Conservation (phyloP, 2,329 filamentous ascomycete species). For the Aureobasidium sp. region DNA sequence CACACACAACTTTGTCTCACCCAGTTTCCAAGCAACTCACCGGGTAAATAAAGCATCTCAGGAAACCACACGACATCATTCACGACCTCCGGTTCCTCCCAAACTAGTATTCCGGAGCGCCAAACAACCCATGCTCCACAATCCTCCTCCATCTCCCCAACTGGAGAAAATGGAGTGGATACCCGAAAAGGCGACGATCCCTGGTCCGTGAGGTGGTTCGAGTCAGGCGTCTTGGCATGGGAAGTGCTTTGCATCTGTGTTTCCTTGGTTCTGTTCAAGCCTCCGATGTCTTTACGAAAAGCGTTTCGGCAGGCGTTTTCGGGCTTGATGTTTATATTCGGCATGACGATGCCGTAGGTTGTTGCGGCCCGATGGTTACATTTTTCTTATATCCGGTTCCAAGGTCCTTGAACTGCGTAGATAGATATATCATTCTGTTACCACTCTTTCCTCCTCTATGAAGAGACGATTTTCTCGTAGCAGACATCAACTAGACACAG, state of each 20-base stretch:
- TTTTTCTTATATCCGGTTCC: background rate
- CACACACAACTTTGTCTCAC: background rate
- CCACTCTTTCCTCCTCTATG: background rate
- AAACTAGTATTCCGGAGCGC: conserved; percentile 10
- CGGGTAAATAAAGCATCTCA: background rate
- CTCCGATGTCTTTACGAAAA: background rate
- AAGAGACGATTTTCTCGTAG: background rate
- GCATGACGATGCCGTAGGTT: background rate
- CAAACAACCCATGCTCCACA: background rate
- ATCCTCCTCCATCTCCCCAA: background rate
- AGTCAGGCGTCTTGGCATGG: conserved; percentile 1
- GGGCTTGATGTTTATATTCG: background rate
- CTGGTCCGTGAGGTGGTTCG: background rate
- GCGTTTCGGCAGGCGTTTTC: conserved; percentile 1
- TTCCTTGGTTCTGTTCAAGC: background rate
- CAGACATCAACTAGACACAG: too few species aligned
- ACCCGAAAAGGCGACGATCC: background rate
- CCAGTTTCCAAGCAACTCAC: background rate
- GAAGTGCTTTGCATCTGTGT: background rate
- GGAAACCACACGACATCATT: background rate
- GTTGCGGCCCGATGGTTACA: background rate
- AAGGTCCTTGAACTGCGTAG: background rate
- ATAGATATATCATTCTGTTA: background rate
- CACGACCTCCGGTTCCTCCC: background rate
- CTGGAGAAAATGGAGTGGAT: conserved; percentile 7